Evolutionary conservation across 768 basidiomycete species (phyloP), one percentile per base, ranked within the genome.

Genomic region (Podaxis sp.): DNA sequence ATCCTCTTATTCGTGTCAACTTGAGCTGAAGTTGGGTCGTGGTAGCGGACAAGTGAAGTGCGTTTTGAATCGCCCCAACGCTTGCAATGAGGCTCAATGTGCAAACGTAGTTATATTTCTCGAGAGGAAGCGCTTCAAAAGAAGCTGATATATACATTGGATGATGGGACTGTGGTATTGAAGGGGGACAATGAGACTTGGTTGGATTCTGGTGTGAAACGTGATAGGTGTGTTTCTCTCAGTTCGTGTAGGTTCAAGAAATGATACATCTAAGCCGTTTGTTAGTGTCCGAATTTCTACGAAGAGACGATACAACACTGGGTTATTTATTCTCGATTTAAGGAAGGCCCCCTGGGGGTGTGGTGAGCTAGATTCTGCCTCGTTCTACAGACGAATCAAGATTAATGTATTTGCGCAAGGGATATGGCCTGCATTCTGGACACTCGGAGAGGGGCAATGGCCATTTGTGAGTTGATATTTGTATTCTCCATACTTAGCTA

Each of bases 321-420:
- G 94, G 22, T 78, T 97, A n/a, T 93, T 96, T 69, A 83, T 97
- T 65, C 80, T 96, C 38, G 95, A 97, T 71, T 80, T 93, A 22
- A 87, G 87, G 63, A 87, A 83, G 73, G 93, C 94, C 24, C 95
- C 95, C 1, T 93, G 89, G 86, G 95, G 95, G 58, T 97, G 95
- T 75, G 93, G 93, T 86, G 76, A 65, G 84, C 74, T 54, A 33
- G 46, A 28, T 40, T n/a, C 13, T 48, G 22, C 3, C 37, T 28
- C 36, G 30, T 33, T 20, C 20, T 30, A 33, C 58, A 30, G 46
- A 49, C 46, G 49, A 50, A 50, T 12, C 49, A 4, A 50, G 22
- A 24, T 22, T 24, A 13, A 50, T 8, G 7, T 28, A 22, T 24
- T 20, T 50, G 10, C 13, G 11, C 49, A 46, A 91, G 89, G 83